Conservation (phyloP, 768 basidiomycete species). For the Boletus rex-veris region DNA sequence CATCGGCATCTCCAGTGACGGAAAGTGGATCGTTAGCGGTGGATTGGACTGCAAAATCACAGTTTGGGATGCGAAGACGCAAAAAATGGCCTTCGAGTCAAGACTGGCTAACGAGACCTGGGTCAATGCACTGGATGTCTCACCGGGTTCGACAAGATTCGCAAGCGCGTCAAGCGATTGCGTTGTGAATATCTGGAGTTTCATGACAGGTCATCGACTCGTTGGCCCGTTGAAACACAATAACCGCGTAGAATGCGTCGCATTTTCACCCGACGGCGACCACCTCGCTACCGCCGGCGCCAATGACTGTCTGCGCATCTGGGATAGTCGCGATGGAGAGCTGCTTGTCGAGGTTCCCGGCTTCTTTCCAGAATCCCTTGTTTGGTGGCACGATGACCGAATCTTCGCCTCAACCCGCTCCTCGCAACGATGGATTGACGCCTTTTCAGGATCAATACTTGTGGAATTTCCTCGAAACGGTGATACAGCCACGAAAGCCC, state of each 20-base stretch:
- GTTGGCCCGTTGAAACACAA: slow-evolving; percentile 12
- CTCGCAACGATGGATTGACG: slow-evolving; percentile 12
- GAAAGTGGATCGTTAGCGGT: slow-evolving; percentile 16
- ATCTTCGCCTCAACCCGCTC: slow-evolving; percentile 10
- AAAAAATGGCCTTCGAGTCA: background rate
- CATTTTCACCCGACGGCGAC: slow-evolving; percentile 15
- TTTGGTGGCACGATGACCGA: slow-evolving; percentile 16
- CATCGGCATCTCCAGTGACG: slow-evolving; percentile 11
- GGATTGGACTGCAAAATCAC: slow-evolving; percentile 6
- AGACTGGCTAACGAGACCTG: background rate
- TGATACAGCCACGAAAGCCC: background rate
- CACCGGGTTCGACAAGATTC: slow-evolving; percentile 16
- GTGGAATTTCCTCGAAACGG: slow-evolving; percentile 5
- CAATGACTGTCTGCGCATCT: slow-evolving; percentile 10
- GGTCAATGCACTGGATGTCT: slow-evolving; percentile 11
- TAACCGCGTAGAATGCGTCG: slow-evolving; percentile 7
- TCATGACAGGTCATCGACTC: slow-evolving; percentile 10
- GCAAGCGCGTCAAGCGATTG: slow-evolving; percentile 9
- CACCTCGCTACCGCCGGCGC: slow-evolving; percentile 8
- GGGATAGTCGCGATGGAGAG: slow-evolving; percentile 9
- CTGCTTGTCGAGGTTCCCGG: background rate
- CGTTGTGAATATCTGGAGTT: slow-evolving; percentile 8
- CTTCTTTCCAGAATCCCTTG: slow-evolving; percentile 11
- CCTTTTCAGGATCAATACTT: slow-evolving; percentile 5
- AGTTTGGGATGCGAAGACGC: slow-evolving; percentile 12